Evolutionary conservation across 257 asterid species (phyloP).

Genomic region (Misopates orontium): DNA sequence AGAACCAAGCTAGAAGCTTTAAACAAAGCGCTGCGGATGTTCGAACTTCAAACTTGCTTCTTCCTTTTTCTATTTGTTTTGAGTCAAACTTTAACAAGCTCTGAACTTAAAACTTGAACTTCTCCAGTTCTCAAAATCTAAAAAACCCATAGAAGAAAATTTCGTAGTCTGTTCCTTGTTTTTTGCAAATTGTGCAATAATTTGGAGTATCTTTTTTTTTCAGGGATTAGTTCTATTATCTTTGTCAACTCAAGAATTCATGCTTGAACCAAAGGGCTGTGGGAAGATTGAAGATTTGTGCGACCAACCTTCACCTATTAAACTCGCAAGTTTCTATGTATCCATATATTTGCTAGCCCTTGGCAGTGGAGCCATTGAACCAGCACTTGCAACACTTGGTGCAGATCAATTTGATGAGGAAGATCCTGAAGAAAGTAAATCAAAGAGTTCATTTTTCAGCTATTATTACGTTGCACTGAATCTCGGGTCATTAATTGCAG

Average conservation of each 20-base stretch:
- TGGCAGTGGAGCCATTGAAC: slow-evolving; percentile 89
- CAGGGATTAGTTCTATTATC: slow-evolving; percentile 72
- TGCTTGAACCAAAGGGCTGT: slow-evolving; percentile 78
- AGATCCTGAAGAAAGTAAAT: slow-evolving; percentile 56
- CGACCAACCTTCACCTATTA: slow-evolving; percentile 47
- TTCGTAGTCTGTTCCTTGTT: background rate
- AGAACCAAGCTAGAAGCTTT: too few relatives aligned
- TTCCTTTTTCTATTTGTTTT: too few relatives aligned
- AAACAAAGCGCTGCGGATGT: background rate
- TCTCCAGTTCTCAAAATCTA: background rate
- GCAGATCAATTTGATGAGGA: slow-evolving; percentile 88
- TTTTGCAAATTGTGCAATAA: background rate
- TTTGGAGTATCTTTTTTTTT: slow-evolving; percentile 10
- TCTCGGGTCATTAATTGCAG: slow-evolving; percentile 75
- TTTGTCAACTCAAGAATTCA: slow-evolving; percentile 58
- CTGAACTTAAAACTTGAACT: background rate
- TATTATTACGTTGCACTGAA: slow-evolving; percentile 75
- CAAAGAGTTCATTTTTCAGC: slow-evolving; percentile 64
- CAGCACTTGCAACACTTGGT: slow-evolving; percentile 77
- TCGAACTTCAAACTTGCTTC: background rate
- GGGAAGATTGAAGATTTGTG: slow-evolving; percentile 55
- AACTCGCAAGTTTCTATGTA: slow-evolving; percentile 59
- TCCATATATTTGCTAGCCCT: slow-evolving; percentile 69
- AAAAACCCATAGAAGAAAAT: too few relatives aligned
- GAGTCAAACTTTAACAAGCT: too few relatives aligned